These are phyloP conservation scores for Mesembryanthemum crystallinum DNA, from an alignment of 148 eudicot genomes.

Conservation along the genomic window DNA sequence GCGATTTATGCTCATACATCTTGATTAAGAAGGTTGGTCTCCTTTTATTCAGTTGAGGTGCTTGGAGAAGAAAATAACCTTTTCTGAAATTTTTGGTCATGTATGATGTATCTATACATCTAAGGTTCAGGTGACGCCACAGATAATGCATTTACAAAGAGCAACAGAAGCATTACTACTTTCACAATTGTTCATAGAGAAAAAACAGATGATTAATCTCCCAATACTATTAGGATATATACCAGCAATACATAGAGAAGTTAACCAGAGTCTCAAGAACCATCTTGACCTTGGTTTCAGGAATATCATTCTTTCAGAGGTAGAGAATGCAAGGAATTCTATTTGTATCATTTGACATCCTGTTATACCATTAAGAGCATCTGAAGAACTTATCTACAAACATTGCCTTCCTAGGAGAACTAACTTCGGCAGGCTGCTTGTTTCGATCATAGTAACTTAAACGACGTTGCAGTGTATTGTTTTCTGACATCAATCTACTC, in stretches of 20 bases:
- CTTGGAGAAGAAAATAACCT: conserved; percentile 3
- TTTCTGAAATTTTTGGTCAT: not conserved
- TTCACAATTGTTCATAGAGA: not conserved
- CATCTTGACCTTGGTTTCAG: not conserved
- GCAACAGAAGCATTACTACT: not conserved
- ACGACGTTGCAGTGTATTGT: conserved; percentile 15
- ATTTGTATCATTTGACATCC: not conserved
- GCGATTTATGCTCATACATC: not conserved
- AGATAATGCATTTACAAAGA: not conserved
- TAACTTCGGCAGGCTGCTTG: conserved; percentile 1
- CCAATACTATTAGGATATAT: not conserved
- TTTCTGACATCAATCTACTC: conserved; percentile 20
- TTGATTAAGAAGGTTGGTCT: not conserved
- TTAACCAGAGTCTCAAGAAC: not conserved
- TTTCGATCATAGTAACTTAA: conserved; percentile 21
- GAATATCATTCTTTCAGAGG: not conserved
- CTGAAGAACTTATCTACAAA: conserved; percentile 23
- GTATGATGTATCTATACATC: not conserved
- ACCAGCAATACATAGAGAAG: not conserved
- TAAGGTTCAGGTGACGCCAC: not conserved
- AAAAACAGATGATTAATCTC: not conserved
- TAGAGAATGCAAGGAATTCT: too few species aligned
- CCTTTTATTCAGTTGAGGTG: not conserved
- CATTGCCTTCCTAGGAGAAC: conserved; percentile 7
- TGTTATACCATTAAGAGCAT: not conserved